These are phyloP conservation scores for Tulasnella sp. DNA, from an alignment of 768 basidiomycete genomes.

Conservation along the genomic window DNA sequence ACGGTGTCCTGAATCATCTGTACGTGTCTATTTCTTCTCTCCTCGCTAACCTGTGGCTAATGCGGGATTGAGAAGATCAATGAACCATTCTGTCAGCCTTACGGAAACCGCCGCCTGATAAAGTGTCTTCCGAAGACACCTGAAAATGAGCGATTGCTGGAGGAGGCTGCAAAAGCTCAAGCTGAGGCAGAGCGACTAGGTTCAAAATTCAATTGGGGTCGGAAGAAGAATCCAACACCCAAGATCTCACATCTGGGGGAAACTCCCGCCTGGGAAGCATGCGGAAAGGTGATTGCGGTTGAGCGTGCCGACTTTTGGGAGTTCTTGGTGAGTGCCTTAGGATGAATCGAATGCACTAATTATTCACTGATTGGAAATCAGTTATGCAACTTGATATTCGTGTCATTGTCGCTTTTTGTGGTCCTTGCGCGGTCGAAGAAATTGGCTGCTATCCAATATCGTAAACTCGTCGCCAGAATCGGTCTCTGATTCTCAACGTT, in stretches of 20 bases:
- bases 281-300: constrained; percentile 66
- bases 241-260: constrained; percentile 22
- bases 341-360: too few relatives aligned
- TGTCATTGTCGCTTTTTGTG: constrained; percentile 47
- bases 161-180: constrained; percentile 2
- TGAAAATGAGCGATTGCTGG: constrained; percentile 14
- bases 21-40: constrained; percentile 20
- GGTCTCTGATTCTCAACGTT: constrained; percentile 33
- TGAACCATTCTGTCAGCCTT: constrained; percentile 91
- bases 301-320: constrained; percentile 86
- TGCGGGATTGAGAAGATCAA: constrained; percentile 37
- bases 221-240: too few relatives aligned
- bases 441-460: constrained; percentile 59
- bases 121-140: constrained; percentile 44
- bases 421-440: constrained; percentile 56
- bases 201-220: too few relatives aligned
- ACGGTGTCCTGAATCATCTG: constrained; percentile 33
- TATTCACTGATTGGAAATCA: too few relatives aligned
- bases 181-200: too few relatives aligned
- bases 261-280: constrained; percentile 82
- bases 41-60: constrained; percentile 13
- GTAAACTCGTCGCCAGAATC: constrained; percentile 75
- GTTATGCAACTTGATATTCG: constrained; percentile 53
- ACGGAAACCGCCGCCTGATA: constrained; percentile 80
- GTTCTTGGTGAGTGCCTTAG: constrained; percentile 53